Evolutionary conservation across 1,284 basidiomycete species (phyloP), one percentile per base, ranked within the genome.

Genomic region (Termitomyces sp.): DNA sequence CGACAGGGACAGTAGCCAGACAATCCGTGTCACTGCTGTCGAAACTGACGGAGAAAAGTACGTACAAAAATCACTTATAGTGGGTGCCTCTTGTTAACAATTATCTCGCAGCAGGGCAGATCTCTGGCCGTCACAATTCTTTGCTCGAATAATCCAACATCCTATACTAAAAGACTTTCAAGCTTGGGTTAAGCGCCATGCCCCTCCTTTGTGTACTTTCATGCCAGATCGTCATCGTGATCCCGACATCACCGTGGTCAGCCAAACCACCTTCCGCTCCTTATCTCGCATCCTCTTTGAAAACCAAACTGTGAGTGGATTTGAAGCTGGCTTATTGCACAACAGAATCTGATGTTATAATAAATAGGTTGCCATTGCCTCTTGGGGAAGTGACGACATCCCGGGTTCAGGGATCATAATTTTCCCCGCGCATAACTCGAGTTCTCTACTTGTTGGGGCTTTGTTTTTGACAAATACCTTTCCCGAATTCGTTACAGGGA

Each of bases 41-140:
- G 83, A 84, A 68, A 83, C 80, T 34, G 81, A 83, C 62, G 81
- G 83, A 34, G 78, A 83, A 60, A 83, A 76, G 83, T 85, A 72
- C 64, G 78, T 74, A 46, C 46, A 48, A 47, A 31, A 16, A 28
- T 41, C 46, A 26, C 33, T 52, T 56, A 34, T 37, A 49, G 41
- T 18, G 48, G 50, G 41, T 18, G 48, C 53, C 56, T 46, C 54
- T 54, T 56, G 49, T 61, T 65, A 53, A 66, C 61, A 59, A 59
- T 60, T 59, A 54, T 57, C 46, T 62, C 62, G 56, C 62, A 77
- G 75, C 67, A 72, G 73, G 65, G 63, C 69, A 53, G 68, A 71
- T 55, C 65, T 71, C 43, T 83, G 82, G 81, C 80, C 81, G n/a
- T 58, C 62, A 21, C 72, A 73, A 30, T 75, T 84, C 62, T 70